Evolutionary conservation across 495 filamentous ascomycete species (phyloP).

Genomic region (Lasiosphaeria ovina): DNA sequence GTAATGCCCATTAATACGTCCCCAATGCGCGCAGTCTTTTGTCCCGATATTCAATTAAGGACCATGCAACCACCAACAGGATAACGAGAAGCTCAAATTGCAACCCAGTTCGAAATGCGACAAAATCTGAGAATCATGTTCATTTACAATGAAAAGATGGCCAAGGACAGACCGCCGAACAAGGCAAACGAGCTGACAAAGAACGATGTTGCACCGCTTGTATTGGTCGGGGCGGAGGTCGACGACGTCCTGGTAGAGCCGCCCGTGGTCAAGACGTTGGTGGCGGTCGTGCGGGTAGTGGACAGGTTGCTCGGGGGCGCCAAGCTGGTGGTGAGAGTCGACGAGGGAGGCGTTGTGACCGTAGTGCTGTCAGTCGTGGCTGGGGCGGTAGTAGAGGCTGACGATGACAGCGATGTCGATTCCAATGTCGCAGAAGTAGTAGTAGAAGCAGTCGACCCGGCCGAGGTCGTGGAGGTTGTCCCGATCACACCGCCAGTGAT

Average conservation of each 20-base stretch:
- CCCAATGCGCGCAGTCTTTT: too few relatives aligned
- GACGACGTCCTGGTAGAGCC: conserved; percentile 3
- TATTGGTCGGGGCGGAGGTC: conserved; percentile 15
- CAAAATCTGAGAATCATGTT: background rate
- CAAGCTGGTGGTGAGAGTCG: conserved; percentile 1
- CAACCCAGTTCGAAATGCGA: too few relatives aligned
- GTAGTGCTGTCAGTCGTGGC: conserved; percentile 10
- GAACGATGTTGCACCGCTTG: conserved; percentile 31
- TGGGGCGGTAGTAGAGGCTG: conserved; percentile 14
- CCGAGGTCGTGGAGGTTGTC: conserved; percentile 10
- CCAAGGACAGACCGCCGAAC: conserved; percentile 41
- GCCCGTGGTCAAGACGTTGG: conserved; percentile 3
- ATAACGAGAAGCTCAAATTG: background rate
- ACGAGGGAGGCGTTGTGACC: background rate
- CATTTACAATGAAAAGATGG: conserved; percentile 42
- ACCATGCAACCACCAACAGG: background rate
- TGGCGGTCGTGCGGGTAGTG: conserved; percentile 9
- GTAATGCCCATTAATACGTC: too few relatives aligned
- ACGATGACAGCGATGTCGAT: conserved; percentile 13
- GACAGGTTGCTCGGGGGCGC: conserved; percentile 10
- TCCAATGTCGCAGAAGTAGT: conserved; percentile 9
- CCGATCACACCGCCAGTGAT: conserved; percentile 31
- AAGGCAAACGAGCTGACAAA: conserved; percentile 38
- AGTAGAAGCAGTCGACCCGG: conserved; percentile 9
- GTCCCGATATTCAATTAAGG: too few relatives aligned